Conservation (phyloP, 192 early-diverging fungal species). For the Spinellus fusiger region DNA sequence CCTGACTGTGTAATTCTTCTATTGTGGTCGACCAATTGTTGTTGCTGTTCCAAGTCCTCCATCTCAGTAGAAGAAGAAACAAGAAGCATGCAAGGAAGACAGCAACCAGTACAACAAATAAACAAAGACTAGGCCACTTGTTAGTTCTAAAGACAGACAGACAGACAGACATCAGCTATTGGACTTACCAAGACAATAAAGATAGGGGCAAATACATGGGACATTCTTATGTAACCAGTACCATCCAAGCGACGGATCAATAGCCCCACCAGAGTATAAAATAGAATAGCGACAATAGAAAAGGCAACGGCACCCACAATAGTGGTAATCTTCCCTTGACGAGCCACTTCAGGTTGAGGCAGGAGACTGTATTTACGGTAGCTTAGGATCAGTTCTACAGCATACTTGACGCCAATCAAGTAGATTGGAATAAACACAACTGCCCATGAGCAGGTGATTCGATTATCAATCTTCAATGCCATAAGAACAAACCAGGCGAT, state of each 20-base stretch:
- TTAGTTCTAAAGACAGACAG: background rate
- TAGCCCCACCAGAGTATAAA: constrained; percentile 51
- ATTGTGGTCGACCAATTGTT: constrained; percentile 24
- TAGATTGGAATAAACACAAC: constrained; percentile 67
- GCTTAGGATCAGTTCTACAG: constrained; percentile 37
- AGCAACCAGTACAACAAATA: constrained; percentile 54
- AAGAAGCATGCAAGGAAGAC: constrained; percentile 48
- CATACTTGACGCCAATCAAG: constrained; percentile 52
- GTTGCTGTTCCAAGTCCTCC: constrained; percentile 25
- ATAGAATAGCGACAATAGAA: constrained; percentile 37
- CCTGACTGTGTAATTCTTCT: constrained; percentile 29
- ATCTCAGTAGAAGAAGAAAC: constrained; percentile 35
- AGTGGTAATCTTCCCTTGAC: constrained; percentile 43
- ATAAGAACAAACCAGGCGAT: constrained; percentile 63
- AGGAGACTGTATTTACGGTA: constrained; percentile 31
- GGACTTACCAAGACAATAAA: constrained; percentile 51
- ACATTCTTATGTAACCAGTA: constrained; percentile 41
- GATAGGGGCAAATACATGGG: constrained; percentile 58
- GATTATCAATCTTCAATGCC: constrained; percentile 50
- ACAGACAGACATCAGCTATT: background rate
- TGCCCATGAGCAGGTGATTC: constrained; percentile 54
- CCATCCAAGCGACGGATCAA: constrained; percentile 45
- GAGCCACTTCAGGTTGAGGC: constrained; percentile 37
- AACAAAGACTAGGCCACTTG: constrained; percentile 30
- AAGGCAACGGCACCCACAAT: constrained; percentile 37